phyloP scores from a whole-genome alignment of 148 eudicot genomes.

The Hydrangea macrophylla region DNA sequence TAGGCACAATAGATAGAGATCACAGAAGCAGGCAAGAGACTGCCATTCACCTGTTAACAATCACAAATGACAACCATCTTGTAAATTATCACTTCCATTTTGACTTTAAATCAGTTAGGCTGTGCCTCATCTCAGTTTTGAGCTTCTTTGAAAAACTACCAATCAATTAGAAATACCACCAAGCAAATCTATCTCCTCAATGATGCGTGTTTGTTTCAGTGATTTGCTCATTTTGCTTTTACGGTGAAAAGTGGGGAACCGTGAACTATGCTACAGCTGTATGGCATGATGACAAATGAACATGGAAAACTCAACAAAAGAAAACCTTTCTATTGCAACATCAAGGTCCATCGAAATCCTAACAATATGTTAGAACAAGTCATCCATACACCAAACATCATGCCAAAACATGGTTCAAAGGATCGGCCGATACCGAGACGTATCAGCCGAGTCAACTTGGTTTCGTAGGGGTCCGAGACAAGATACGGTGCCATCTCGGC shows the following conservation, averaged over 20 bases:
- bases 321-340: no score
- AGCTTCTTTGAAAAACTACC: neutral
- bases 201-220: no score
- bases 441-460: no score
- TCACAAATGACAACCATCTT: neutral
- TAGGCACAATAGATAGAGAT: constrained; percentile 94
- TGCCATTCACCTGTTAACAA: constrained; percentile 85
- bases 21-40: constrained; percentile 96
- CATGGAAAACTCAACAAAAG: neutral
- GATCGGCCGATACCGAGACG: no score
- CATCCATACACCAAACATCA: no score
- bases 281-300: neutral
- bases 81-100: neutral
- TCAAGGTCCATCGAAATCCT: no score
- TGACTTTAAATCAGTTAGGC: neutral
- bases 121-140: neutral
- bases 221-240: neutral
- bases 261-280: neutral
- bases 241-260: neutral
- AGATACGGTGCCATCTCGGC: no score
- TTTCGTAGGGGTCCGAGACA: no score
- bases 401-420: no score
- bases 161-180: constrained; percentile 2
- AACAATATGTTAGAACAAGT: no score
- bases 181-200: neutral